Conservation (phyloP, 2,329 filamentous ascomycete species). For the Claviceps quebecensis region DNA sequence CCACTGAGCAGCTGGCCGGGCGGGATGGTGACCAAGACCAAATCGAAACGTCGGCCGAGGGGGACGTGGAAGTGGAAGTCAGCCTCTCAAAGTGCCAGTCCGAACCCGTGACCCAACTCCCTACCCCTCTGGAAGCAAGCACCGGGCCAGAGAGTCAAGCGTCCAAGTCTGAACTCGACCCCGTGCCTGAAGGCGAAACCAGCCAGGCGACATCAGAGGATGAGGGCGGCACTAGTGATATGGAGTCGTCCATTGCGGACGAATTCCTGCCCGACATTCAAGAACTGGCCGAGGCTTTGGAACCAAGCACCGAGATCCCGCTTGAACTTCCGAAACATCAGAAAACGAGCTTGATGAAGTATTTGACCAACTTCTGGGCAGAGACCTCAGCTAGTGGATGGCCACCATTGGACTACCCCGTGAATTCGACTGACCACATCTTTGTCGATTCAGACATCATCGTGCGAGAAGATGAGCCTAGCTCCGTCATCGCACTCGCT, state of each 20-base stretch:
- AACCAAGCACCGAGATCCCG: constrained; percentile 44
- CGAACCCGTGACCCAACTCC: constrained; percentile 8
- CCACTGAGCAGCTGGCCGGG: constrained; percentile 28
- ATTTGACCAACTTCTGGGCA: constrained; percentile 96
- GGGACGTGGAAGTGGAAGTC: constrained; percentile 3
- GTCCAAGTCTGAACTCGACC: constrained; percentile 16
- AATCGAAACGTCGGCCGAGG: constrained; percentile 10
- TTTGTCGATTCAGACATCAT: constrained; percentile 96
- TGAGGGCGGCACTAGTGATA: constrained; percentile 56
- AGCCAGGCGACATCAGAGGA: constrained; percentile 52
- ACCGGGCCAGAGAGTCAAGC: constrained; percentile 12
- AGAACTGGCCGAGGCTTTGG: constrained; percentile 48
- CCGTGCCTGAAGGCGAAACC: constrained; percentile 14
- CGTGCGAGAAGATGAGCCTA: constrained; percentile 92
- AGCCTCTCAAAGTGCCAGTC: constrained; percentile 9
- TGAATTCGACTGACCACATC: constrained; percentile 79
- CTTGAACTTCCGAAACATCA: constrained; percentile 82
- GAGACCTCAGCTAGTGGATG: constrained; percentile 93
- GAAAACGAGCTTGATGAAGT: constrained; percentile 85
- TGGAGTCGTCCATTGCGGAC: constrained; percentile 54
- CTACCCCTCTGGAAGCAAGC: constrained; percentile 11
- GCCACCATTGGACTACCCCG: constrained; percentile 82
- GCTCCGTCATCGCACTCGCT: constrained; percentile 87
- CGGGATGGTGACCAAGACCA: constrained; percentile 7
- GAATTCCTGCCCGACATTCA: constrained; percentile 51